These are phyloP conservation scores for Aspergillus avenaceus DNA, from an alignment of 495 filamentous ascomycete species.

Conservation along the genomic window DNA sequence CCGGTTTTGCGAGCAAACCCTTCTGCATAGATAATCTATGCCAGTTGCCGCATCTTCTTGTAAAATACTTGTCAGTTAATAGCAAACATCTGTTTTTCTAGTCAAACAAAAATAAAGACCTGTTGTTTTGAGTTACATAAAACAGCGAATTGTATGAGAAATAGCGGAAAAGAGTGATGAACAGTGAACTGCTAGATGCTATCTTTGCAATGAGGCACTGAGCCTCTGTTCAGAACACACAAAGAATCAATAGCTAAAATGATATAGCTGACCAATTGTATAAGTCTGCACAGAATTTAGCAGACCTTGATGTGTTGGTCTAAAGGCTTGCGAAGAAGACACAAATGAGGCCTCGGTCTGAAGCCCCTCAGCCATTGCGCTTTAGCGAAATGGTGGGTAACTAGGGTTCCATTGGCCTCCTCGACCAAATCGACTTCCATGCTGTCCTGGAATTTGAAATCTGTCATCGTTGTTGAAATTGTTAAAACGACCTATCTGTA, in stretches of 20 bases:
- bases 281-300: background rate
- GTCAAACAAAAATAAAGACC: slow-evolving; percentile 1
- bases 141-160: background rate
- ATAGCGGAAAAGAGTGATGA: background rate
- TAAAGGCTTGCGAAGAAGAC: background rate
- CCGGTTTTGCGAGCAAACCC: slow-evolving; percentile 18
- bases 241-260: background rate
- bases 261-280: background rate
- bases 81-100: slow-evolving; percentile 14
- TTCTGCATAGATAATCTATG: slow-evolving; percentile 17
- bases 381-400: slow-evolving; percentile 37
- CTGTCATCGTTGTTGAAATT: slow-evolving; percentile 53
- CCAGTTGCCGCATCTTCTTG: slow-evolving; percentile 14
- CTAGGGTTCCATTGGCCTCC: slow-evolving; percentile 35
- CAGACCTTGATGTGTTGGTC: background rate
- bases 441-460: slow-evolving; percentile 23
- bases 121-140: background rate
- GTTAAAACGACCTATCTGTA: slow-evolving; percentile 54
- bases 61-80: slow-evolving; percentile 19
- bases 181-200: background rate
- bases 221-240: background rate
- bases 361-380: background rate
- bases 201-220: background rate
- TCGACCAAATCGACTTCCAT: slow-evolving; percentile 31
- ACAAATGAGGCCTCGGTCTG: background rate